Base-by-base conservation (phyloP, 805 yeast genomes). In the Ogataea chonburiensis region DNA sequence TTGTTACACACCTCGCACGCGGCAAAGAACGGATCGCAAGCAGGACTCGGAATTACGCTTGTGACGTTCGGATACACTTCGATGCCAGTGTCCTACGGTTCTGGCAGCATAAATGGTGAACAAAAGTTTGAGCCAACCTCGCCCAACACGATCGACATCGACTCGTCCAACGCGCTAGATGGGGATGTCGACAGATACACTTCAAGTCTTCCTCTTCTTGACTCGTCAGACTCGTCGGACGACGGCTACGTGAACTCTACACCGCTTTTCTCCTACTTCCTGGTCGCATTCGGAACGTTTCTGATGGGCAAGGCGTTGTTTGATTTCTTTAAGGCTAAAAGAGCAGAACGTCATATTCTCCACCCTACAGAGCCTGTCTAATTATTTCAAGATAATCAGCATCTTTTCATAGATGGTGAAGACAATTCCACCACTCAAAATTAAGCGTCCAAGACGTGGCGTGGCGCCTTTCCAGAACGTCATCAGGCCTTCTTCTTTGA, bases 391-490 rank as follows among this genome's bases (percentile, higher is more conserved):
- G n/a, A 81, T 34, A 24, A 69, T 75, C 60, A 91, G 69, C 67
- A 91, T 82, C 64, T 88, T 86, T 60, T 91, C 98, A 61, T 91
- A 91, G 38, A 93, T 86, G 14, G 98, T 93, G 66, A 91, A 91
- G 18, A 93, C 97, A 49, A 91, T 91, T 53, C 98, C 98, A 43
- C 98, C 98, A 64, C 95, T 84, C 56, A 91, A 71, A 22, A 89
- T 78, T 56, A 91, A 72, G 52, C 98, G 77, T 5, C 98, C 98
- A 43, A 91, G 68, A 57, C 98, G 75, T 29, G 98, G 98, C 2
- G 98, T 93, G 22, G 98, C 96, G 44, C 98, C 98, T 64, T 86
- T 86, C 98, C 98, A 91, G 65, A 88, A 87, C 5, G 96, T 84
- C 55, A 76, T 66, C 46, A 89, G 65, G 7, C 98, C 98, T 64